These are phyloP conservation scores for Cercospora janseana DNA, from an alignment of 2,329 filamentous ascomycete genomes.

Conservation along the genomic window DNA sequence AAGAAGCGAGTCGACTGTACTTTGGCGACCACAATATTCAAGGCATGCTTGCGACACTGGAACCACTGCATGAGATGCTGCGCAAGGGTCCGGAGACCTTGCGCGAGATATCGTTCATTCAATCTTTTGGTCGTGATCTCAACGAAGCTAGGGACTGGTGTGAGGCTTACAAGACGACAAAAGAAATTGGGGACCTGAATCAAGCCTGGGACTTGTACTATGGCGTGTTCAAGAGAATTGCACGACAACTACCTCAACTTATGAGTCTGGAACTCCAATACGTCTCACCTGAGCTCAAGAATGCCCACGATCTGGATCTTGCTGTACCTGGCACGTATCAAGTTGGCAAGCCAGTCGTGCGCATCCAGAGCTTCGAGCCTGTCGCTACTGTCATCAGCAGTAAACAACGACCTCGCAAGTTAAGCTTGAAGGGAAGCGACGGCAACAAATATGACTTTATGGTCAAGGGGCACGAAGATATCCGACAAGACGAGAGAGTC, in stretches of 20 bases:
- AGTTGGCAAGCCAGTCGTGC: slow-evolving; percentile 74
- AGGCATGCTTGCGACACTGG: slow-evolving; percentile 90
- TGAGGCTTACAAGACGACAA: slow-evolving; percentile 81
- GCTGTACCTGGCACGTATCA: slow-evolving; percentile 95
- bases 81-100: slow-evolving; percentile 89
- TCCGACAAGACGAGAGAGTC: slow-evolving; percentile 95
- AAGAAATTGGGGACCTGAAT: slow-evolving; percentile 90
- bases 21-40: slow-evolving; percentile 98
- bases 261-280: slow-evolving; percentile 93
- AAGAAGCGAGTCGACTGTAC: slow-evolving; percentile 93
- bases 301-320: slow-evolving; percentile 80
- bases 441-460: slow-evolving; percentile 83
- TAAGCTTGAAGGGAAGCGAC: slow-evolving; percentile 85
- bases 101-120: slow-evolving; percentile 93
- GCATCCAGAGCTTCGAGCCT: slow-evolving; percentile 85
- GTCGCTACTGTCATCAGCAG: slow-evolving; percentile 91
- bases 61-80: slow-evolving; percentile 86
- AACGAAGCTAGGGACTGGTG: slow-evolving; percentile 96
- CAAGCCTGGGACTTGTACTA: slow-evolving; percentile 99
- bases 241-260: slow-evolving; percentile 86
- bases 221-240: slow-evolving; percentile 94
- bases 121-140: slow-evolving; percentile 93
- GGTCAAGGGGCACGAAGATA: slow-evolving; percentile 99
- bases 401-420: slow-evolving; percentile 90
- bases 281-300: slow-evolving; percentile 89